A percentile compares a stretch with the other conserved stretches of the same genome.
These are phyloP conservation scores for Cyathus striatus DNA, from an alignment of 768 basidiomycete species.

Conservation along the genomic window DNA sequence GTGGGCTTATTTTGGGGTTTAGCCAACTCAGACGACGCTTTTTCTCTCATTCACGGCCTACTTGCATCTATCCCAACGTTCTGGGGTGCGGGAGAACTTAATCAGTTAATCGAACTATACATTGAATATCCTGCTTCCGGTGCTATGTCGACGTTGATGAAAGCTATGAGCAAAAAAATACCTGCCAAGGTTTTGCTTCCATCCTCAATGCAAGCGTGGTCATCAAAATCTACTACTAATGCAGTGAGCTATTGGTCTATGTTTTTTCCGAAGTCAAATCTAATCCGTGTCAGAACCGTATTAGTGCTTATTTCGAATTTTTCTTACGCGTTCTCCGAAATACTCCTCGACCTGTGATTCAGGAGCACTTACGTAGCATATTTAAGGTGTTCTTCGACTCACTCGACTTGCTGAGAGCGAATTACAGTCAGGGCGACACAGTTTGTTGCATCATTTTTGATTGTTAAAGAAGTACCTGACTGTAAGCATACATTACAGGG, in stretches of 20 bases:
- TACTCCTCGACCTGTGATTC: conserved; percentile 57
- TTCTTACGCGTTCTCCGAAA: conserved; percentile 61
- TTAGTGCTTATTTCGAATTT: conserved; percentile 61
- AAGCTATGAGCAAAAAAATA: conserved; percentile 63
- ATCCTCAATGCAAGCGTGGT: conserved; percentile 58
- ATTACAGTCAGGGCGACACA: neutral
- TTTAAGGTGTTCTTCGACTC: conserved; percentile 80
- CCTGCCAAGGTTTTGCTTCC: conserved; percentile 66
- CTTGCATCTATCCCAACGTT: conserved; percentile 79
- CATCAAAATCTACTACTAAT: conserved; percentile 24
- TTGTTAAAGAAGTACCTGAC: neutral
- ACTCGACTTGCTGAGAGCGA: conserved; percentile 39
- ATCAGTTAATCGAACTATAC: conserved; percentile 50
- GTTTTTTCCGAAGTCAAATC: conserved; percentile 1
- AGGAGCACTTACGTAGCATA: conserved; percentile 58
- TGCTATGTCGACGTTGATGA: conserved; percentile 44
- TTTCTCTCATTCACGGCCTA: conserved; percentile 59
- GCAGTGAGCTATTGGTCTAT: conserved; percentile 23
- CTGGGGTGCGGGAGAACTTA: conserved; percentile 61
- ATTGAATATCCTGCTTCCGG: conserved; percentile 35
- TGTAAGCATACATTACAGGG: conserved; percentile 27
- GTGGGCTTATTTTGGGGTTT: conserved; percentile 3
- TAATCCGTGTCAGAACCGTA: conserved; percentile 26
- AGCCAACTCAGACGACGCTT: conserved; percentile 28
- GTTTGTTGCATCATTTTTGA: no score